These are phyloP conservation scores for Ilyonectria mors-panacis DNA, from an alignment of 2,329 filamentous ascomycete genomes.

Conservation along the genomic window DNA sequence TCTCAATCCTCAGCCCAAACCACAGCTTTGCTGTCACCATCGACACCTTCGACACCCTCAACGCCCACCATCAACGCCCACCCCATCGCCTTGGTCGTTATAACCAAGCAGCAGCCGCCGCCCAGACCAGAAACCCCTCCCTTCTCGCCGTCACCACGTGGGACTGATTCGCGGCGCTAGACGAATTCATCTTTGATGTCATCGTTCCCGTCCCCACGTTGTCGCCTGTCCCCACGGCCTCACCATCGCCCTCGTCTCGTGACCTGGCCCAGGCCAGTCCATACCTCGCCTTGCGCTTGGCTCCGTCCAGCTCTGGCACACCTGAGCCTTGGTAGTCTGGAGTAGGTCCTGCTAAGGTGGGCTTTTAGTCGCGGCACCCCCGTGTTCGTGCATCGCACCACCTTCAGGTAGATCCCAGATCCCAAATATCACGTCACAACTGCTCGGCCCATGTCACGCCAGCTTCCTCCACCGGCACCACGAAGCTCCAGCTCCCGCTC, in stretches of 20 bases:
- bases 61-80: neutral
- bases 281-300: conserved; percentile 9
- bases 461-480: conserved; percentile 30
- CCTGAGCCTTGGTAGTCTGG: conserved; percentile 4
- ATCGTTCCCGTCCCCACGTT: conserved; percentile 23
- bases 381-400: conserved; percentile 43
- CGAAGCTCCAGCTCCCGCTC: conserved; percentile 28
- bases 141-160: conserved; percentile 15
- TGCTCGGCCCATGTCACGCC: conserved; percentile 45
- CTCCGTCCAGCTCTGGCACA: conserved; percentile 13
- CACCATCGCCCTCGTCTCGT: conserved; percentile 12
- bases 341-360: conserved; percentile 29
- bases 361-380: conserved; percentile 36
- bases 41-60: neutral
- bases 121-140: conserved; percentile 3
- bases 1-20: neutral
- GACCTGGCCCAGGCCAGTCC: conserved; percentile 11
- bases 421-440: conserved; percentile 30
- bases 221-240: neutral
- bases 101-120: neutral
- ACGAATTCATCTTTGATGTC: conserved; percentile 22
- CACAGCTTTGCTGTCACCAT: neutral
- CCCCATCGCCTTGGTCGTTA: neutral
- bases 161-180: conserved; percentile 1
- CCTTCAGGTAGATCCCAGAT: conserved; percentile 28